Evolutionary conservation across 768 basidiomycete species (phyloP).

Genomic region (Boletales sp.): DNA sequence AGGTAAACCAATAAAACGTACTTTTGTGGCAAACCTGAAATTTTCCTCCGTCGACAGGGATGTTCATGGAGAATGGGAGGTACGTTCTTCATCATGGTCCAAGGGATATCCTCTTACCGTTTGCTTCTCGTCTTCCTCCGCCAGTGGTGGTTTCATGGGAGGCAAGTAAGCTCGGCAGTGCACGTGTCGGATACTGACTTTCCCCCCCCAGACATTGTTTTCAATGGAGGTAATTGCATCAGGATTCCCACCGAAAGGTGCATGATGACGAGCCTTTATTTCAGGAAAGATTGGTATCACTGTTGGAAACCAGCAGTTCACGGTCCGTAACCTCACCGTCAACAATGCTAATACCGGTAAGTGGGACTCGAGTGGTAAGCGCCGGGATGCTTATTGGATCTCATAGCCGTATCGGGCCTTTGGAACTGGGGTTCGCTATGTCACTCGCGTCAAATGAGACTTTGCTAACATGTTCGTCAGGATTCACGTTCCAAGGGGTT

Average conservation of each 20-base stretch:
- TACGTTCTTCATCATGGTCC: slow-evolving; percentile 2
- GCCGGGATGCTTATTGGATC: not conserved
- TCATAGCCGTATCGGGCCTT: slow-evolving; percentile 25
- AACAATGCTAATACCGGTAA: slow-evolving; percentile 42
- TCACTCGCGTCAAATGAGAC: not conserved
- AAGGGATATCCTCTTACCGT: not conserved
- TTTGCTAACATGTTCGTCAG: slow-evolving; percentile 18
- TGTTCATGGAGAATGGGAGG: slow-evolving; percentile 79
- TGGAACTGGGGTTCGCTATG: slow-evolving; percentile 42
- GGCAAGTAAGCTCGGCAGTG: slow-evolving; percentile 38
- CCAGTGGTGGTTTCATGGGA: slow-evolving; percentile 48
- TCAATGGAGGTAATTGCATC: slow-evolving; percentile 35
- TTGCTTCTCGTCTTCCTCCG: not conserved
- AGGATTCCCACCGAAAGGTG: not conserved
- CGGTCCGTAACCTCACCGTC: slow-evolving; percentile 57
- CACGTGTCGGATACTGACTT: not conserved
- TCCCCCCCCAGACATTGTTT: slow-evolving; percentile 31
- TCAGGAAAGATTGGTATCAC: slow-evolving; percentile 54
- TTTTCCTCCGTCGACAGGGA: slow-evolving; percentile 24
- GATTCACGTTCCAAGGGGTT: slow-evolving; percentile 49
- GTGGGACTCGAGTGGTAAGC: not conserved
- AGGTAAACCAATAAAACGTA: slow-evolving; percentile 36
- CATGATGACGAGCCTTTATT: not conserved
- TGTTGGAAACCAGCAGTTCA: slow-evolving; percentile 80
- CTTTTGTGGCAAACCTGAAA: not conserved